Percentiles rank a stretch among this genome's conserved stretches.
phyloP scores from a whole-genome alignment of 805 yeast species.

The Candida dajiaensis region DNA sequence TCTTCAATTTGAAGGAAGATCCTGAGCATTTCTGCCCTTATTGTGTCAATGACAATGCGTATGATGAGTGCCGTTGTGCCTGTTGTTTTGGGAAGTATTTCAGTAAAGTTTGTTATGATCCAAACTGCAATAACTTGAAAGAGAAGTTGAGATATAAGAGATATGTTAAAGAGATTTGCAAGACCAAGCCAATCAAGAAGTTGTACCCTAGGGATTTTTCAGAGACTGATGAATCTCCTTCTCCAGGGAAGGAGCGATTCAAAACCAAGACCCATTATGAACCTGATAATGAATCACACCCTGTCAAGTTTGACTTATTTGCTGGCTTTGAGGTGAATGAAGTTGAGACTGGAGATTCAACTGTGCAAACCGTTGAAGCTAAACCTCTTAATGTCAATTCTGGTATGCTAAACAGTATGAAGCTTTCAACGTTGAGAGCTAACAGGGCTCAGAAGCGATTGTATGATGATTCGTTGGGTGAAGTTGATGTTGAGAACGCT shows the following conservation, averaged over 20 bases:
- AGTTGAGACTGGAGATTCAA: neutral
- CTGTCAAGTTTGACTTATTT: neutral
- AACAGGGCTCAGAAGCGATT: neutral
- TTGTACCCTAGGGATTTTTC: neutral
- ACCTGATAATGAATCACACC: neutral
- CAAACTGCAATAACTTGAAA: constrained; percentile 15
- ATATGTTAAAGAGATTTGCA: constrained; percentile 21
- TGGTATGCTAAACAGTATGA: constrained; percentile 9
- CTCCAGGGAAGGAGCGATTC: constrained; percentile 2
- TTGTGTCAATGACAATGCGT: constrained; percentile 22
- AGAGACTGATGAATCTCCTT: neutral
- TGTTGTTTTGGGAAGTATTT: constrained; percentile 23
- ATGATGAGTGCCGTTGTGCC: constrained; percentile 25
- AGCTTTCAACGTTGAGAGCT: constrained; percentile 11
- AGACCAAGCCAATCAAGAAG: constrained; percentile 16
- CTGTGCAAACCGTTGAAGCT: neutral
- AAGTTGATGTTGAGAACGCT: neutral
- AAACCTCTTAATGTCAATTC: constrained; percentile 8
- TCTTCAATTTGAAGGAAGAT: constrained; percentile 14
- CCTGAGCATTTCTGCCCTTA: constrained; percentile 22
- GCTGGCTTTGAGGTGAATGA: neutral
- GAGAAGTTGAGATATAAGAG: constrained; percentile 23
- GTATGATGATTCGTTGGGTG: neutral
- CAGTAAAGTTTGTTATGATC: constrained; percentile 23
- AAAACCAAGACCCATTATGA: neutral